phyloP scores from a whole-genome alignment of 116 monocot genomes.

The Thalassia testudinum region DNA sequence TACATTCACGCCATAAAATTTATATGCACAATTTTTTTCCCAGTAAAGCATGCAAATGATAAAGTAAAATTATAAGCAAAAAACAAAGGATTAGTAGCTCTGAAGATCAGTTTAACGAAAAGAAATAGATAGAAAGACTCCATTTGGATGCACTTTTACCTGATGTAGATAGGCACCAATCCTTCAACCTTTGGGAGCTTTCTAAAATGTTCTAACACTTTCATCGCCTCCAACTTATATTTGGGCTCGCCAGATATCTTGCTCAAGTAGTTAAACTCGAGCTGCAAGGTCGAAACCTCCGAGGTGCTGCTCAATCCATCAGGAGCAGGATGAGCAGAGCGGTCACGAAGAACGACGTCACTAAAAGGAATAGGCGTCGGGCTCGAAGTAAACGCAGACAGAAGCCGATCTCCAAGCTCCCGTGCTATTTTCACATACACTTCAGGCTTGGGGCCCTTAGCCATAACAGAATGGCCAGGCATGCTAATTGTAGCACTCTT shows the following conservation, averaged over 20 bases:
- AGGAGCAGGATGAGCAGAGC: conserved; percentile 75
- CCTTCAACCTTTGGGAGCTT: conserved; percentile 80
- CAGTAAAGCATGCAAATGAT: no score
- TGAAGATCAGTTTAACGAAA: no score
- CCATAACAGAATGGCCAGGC: neutral
- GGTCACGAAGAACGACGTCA: conserved; percentile 70
- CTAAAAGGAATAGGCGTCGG: conserved; percentile 92
- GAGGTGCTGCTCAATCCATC: conserved; percentile 90
- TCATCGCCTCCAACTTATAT: conserved; percentile 71
- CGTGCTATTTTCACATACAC: conserved; percentile 47
- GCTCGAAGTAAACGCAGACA: conserved; percentile 76
- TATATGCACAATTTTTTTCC: no score
- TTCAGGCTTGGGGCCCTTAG: conserved; percentile 31
- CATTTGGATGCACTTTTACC: conserved; percentile 16
- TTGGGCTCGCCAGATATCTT: conserved; percentile 63
- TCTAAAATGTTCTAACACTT: conserved; percentile 76
- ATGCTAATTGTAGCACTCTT: conserved; percentile 3
- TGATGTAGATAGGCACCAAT: conserved; percentile 88
- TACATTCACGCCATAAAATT: no score
- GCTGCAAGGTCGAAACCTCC: conserved; percentile 81
- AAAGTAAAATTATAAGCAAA: no score
- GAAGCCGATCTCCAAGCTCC: conserved; percentile 53
- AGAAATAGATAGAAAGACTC: no score
- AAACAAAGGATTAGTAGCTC: no score
- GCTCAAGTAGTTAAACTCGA: conserved; percentile 94